These are phyloP conservation scores for Lichtheimia hyalospora DNA, from an alignment of 371 early-diverging fungal genomes.

Conservation along the genomic window DNA sequence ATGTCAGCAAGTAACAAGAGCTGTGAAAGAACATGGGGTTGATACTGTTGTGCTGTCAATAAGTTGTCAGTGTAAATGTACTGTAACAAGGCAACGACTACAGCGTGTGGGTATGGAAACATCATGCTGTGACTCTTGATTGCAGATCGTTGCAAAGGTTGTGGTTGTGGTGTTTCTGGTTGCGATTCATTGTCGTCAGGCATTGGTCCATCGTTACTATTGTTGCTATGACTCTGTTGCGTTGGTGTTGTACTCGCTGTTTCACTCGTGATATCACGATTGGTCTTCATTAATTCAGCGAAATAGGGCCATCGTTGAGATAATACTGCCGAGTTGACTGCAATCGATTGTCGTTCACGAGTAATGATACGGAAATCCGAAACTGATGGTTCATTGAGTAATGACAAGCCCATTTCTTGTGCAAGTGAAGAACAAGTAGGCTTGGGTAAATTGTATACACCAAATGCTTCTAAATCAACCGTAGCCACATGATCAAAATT, in stretches of 20 bases:
- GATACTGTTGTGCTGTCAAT: slow-evolving; percentile 52
- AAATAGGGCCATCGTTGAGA: slow-evolving; percentile 67
- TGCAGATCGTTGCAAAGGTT: slow-evolving; percentile 5
- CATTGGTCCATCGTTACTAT: neutral
- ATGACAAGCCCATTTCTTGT: slow-evolving; percentile 53
- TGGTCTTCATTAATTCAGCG: slow-evolving; percentile 43
- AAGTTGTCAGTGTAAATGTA: slow-evolving; percentile 68
- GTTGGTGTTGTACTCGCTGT: neutral
- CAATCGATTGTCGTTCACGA: slow-evolving; percentile 52
- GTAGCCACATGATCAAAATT: slow-evolving; percentile 60
- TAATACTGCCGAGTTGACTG: slow-evolving; percentile 64
- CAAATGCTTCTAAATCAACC: slow-evolving; percentile 64
- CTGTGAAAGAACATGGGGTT: slow-evolving; percentile 55
- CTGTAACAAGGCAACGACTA: slow-evolving; percentile 60
- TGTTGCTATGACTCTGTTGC: neutral
- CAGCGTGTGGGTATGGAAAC: slow-evolving; percentile 58
- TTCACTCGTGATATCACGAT: slow-evolving; percentile 5
- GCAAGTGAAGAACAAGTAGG: slow-evolving; percentile 34
- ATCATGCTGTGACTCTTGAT: slow-evolving; percentile 23
- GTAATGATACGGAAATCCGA: slow-evolving; percentile 59
- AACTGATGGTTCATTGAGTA: slow-evolving; percentile 55
- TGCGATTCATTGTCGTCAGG: neutral
- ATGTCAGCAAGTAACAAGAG: slow-evolving; percentile 57
- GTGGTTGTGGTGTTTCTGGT: slow-evolving; percentile 1
- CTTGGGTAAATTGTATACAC: slow-evolving; percentile 45